A percentile compares a stretch with the other conserved stretches of the same genome.
These are phyloP conservation scores for Camellia granthamiana DNA, from an alignment of 148 eudicot species.

Conservation along the genomic window DNA sequence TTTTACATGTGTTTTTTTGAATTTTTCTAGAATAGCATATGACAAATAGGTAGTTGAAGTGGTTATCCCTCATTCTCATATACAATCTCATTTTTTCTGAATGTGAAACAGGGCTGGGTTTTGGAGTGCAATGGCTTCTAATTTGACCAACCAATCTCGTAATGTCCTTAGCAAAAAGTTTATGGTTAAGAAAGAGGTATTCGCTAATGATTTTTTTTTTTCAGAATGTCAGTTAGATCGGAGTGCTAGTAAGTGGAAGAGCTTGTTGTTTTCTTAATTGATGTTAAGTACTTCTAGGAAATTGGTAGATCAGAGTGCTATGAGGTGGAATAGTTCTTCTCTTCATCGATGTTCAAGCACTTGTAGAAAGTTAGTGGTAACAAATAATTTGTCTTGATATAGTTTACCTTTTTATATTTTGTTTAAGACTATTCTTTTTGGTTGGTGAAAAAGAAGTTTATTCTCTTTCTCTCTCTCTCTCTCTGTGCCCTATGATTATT, in stretches of 20 bases:
- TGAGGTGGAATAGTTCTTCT: not conserved
- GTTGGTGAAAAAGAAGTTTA: not conserved
- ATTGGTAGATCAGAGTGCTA: not conserved
- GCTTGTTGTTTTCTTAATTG: not conserved
- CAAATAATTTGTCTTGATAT: not conserved
- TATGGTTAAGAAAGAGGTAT: slow-evolving; percentile 92
- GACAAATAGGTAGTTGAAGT: not conserved
- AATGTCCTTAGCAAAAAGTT: slow-evolving; percentile 95
- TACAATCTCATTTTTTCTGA: slow-evolving; percentile 11
- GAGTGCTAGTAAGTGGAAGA: not conserved
- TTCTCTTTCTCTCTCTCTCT: not conserved
- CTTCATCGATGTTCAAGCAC: not conserved
- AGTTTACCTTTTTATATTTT: not conserved
- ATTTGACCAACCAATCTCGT: slow-evolving; percentile 82
- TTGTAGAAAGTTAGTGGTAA: too few species aligned
- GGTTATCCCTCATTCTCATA: not conserved
- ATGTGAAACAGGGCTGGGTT: slow-evolving; percentile 77
- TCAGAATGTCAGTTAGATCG: not conserved
- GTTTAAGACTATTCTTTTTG: not conserved
- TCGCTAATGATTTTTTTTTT: not conserved
- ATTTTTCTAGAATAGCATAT: not conserved
- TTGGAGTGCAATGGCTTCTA: slow-evolving; percentile 99
- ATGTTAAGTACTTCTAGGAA: not conserved
- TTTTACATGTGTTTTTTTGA: not conserved
- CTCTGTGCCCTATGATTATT: not conserved